Base-by-base conservation (phyloP, 2,329 filamentous ascomycete genomes). In the Xylaria hypoxylon region DNA sequence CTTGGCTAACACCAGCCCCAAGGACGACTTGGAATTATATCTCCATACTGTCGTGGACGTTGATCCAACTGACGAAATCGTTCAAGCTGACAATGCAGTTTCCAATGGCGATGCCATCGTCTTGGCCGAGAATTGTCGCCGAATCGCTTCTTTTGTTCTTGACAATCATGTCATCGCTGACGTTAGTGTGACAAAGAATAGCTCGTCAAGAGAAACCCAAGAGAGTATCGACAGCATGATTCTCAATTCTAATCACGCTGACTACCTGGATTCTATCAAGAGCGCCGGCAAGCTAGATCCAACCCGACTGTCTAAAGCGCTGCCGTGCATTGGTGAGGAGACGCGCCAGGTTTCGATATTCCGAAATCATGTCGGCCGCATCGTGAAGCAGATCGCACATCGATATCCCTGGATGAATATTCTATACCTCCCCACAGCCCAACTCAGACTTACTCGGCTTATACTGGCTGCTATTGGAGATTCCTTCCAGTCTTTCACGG, bases 21-120 rank as follows among this genome's bases (percentile, higher is more conserved):
- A 73, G 15, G 71, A 77, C n/a, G 76, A 78, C 62, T 62, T 71
- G 28, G 75, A 78, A 42, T 40, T 77, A 8, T 78, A 77, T 40
- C 71, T 77, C 6, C 70, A 74, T 56, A 77, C 75, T 0, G 69
- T 76, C n/a, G 67, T 78, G 63, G 77, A 81, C n/a, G 26, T 81
- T 4, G 81, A 83, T 52, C 81, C 82, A 0, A 80, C 80, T 13
- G 74, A 81, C 35, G 76, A 78, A 47, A 79, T 84, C 15, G 66
- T 79, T 3, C 56, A 53, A 0, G 52, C 65, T 1, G 57, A 70
- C 2, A 11, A 63, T 15, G 24, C 57, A 4, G 67, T 44, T 0
- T 28, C 60, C 0, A 57, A 57, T 10, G 50, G 22, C 0, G 59
- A 68, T 1, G 75, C 71, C 19, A 65, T 65, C 2, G 67, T 74